Percentiles rank a stretch among this genome's conserved stretches.
phyloP scores from a whole-genome alignment of 352 stramenopile species.

The Halophytophthora polymorphica region DNA sequence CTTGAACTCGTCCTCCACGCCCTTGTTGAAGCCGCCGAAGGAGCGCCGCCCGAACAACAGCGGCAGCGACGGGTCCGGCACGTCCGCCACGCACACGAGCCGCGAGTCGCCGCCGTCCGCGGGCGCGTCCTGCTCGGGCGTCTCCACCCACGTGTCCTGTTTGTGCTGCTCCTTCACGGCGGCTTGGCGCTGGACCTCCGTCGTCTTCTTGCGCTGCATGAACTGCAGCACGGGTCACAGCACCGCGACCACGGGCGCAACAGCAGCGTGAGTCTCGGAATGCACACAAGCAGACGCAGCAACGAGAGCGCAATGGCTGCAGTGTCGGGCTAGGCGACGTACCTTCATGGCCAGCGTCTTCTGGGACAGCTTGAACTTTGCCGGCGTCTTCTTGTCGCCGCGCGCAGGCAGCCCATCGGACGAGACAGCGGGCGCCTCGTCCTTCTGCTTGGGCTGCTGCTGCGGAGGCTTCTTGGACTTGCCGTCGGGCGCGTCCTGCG shows the following conservation, averaged over 20 bases:
- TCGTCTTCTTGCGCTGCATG: slow-evolving; percentile 82
- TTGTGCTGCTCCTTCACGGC: slow-evolving; percentile 52
- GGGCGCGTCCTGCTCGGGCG: slow-evolving; percentile 27
- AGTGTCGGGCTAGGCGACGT: slow-evolving; percentile 9
- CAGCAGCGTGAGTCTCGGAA: no score
- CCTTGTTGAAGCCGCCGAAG: slow-evolving; percentile 81
- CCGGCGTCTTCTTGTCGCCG: slow-evolving; percentile 16
- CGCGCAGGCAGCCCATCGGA: slow-evolving; percentile 10
- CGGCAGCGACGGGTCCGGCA: slow-evolving; percentile 70
- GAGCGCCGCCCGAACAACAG: slow-evolving; percentile 74
- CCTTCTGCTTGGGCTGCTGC: slow-evolving; percentile 13
- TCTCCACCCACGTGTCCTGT: slow-evolving; percentile 55
- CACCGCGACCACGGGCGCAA: no score
- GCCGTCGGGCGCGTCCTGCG: slow-evolving; percentile 21
- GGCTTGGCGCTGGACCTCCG: slow-evolving; percentile 47
- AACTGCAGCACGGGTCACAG: slow-evolving; percentile 39
- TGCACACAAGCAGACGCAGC: background rate
- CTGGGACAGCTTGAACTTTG: slow-evolving; percentile 53
- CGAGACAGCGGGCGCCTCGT: slow-evolving; percentile 13
- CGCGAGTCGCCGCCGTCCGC: slow-evolving; percentile 19
- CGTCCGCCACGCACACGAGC: slow-evolving; percentile 54
- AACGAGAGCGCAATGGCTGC: background rate
- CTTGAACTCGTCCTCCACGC: slow-evolving; percentile 78
- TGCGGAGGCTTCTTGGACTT: slow-evolving; percentile 11
- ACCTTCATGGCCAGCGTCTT: slow-evolving; percentile 88